Evolutionary conservation across 441 rosid species (phyloP).

Genomic region (Pelargonium australe): DNA sequence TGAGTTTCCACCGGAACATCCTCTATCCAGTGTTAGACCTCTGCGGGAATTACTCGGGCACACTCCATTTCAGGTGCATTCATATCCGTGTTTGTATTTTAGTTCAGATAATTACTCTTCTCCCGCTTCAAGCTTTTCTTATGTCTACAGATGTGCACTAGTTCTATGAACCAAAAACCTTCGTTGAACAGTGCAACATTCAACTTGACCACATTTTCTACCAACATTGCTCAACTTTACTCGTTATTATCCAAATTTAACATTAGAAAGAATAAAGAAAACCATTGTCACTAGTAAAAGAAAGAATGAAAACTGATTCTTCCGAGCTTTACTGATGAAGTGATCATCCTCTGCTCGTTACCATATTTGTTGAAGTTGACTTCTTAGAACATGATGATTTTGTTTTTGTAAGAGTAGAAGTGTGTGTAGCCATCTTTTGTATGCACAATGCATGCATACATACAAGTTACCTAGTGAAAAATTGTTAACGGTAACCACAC

Average conservation of each 20-base stretch:
- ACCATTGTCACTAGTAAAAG: background rate
- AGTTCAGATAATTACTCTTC: background rate
- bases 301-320: background rate
- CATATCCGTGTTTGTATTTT: background rate
- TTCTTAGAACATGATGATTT: too few relatives aligned
- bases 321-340: background rate
- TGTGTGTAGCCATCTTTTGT: too few relatives aligned
- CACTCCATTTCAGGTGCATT: slow-evolving; percentile 79
- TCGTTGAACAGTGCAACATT: background rate
- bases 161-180: background rate
- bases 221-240: background rate
- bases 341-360: too few relatives aligned
- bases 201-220: background rate
- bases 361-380: too few relatives aligned
- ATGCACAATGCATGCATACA: too few relatives aligned
- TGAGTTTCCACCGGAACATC: slow-evolving; percentile 96
- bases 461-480: too few relatives aligned
- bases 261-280: background rate
- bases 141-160: background rate
- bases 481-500: too few relatives aligned
- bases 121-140: background rate
- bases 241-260: too few relatives aligned
- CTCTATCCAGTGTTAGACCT: slow-evolving; percentile 71
- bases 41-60: slow-evolving; percentile 94
- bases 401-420: too few relatives aligned